A percentile compares a stretch with the other conserved stretches of the same genome.
These are phyloP conservation scores for Yamadazyma sp. DNA, from an alignment of 805 yeast genomes.

Conservation along the genomic window DNA sequence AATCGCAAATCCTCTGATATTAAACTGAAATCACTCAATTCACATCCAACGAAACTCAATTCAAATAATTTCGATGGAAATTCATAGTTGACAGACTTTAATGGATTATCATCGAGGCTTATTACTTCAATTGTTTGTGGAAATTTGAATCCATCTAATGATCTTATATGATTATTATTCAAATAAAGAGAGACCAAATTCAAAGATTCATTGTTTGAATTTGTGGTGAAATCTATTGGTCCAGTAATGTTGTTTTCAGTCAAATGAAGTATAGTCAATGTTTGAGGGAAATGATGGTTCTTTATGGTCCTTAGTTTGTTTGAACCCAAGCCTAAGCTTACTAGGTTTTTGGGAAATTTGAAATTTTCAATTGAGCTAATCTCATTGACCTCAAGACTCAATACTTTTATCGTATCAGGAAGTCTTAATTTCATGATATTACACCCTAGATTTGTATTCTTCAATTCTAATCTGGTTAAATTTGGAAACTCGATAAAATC, in stretches of 20 bases:
- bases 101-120: constrained; percentile 17
- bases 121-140: constrained; percentile 12
- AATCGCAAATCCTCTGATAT: constrained; percentile 2
- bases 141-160: constrained; percentile 13
- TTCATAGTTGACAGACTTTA: constrained; percentile 8
- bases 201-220: constrained; percentile 12
- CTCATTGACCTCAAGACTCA: constrained; percentile 19
- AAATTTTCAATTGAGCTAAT: constrained; percentile 14
- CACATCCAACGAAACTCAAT: constrained; percentile 18
- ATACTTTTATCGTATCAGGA: constrained; percentile 13
- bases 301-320: constrained; percentile 11
- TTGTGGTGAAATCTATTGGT: constrained; percentile 13
- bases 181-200: constrained; percentile 14
- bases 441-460: constrained; percentile 15
- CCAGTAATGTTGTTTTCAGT: constrained; percentile 17
- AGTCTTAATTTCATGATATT: constrained; percentile 11
- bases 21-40: constrained; percentile 11
- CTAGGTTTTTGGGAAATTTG: constrained; percentile 13
- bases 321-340: constrained; percentile 17
- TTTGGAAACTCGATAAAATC: constrained; percentile 6
- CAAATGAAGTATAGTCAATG: constrained; percentile 13
- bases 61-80: constrained; percentile 14
- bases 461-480: constrained; percentile 12
- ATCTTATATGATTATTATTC: constrained; percentile 14
- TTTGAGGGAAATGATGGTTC: constrained; percentile 12